phyloP scores from a whole-genome alignment of 2,329 filamentous ascomycete genomes.

The Macroventuria anomochaeta region DNA sequence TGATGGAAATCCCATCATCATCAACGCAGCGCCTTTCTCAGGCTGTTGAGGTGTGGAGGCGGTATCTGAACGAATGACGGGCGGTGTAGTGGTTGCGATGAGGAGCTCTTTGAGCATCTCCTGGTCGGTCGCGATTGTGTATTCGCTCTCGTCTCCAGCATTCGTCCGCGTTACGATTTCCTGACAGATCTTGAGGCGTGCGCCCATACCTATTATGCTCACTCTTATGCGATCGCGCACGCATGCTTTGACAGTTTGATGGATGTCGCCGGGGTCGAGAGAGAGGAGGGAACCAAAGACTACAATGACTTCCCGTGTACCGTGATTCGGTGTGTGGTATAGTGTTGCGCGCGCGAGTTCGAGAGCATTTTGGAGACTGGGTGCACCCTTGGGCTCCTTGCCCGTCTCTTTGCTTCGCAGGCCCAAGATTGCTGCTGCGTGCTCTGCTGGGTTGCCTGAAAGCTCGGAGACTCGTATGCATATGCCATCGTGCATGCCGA shows the following conservation, averaged over 20 bases:
- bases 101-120: conserved; percentile 89
- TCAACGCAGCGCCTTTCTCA: conserved; percentile 62
- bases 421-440: conserved; percentile 76
- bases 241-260: conserved; percentile 82
- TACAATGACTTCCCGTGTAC: conserved; percentile 89
- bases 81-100: conserved; percentile 86
- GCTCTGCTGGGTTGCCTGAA: conserved; percentile 88
- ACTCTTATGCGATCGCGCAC: conserved; percentile 85
- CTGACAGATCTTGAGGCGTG: conserved; percentile 88
- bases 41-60: conserved; percentile 37
- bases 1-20: conserved; percentile 99
- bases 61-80: conserved; percentile 71
- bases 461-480: conserved; percentile 86
- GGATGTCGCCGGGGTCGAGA: conserved; percentile 92
- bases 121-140: conserved; percentile 86
- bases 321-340: conserved; percentile 92
- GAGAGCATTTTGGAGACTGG: conserved; percentile 83
- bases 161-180: conserved; percentile 91
- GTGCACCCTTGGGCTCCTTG: conserved; percentile 60
- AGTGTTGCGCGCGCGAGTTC: conserved; percentile 92
- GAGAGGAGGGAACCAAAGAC: conserved; percentile 90
- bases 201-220: conserved; percentile 86
- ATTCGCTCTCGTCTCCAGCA: conserved; percentile 74
- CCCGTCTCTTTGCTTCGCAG: conserved; percentile 69
- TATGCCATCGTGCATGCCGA: conserved; percentile 92